These are phyloP conservation scores for Mariannaea sp. DNA, from an alignment of 2,329 filamentous ascomycete genomes.

Conservation along the genomic window DNA sequence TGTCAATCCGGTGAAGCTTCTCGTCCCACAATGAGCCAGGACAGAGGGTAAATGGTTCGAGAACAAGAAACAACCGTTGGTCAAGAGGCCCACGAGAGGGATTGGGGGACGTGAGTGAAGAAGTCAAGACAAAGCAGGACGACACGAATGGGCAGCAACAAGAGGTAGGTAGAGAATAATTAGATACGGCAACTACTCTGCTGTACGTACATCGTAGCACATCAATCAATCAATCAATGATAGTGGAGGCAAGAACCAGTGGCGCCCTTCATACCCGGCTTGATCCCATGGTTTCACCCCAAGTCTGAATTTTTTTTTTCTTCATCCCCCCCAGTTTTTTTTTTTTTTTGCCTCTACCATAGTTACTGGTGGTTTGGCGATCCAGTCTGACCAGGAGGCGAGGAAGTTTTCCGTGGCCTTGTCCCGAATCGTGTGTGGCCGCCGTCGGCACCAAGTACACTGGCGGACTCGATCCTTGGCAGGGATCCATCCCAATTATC, in stretches of 20 bases:
- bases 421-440: too few relatives aligned
- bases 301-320: constrained; percentile 11
- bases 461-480: too few relatives aligned
- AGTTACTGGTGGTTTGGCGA: too few relatives aligned
- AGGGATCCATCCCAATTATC: too few relatives aligned
- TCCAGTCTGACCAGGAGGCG: too few relatives aligned
- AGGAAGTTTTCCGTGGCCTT: too few relatives aligned
- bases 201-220: too few relatives aligned
- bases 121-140: too few relatives aligned
- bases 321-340: constrained; percentile 13
- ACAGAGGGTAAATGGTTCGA: not conserved
- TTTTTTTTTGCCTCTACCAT: too few relatives aligned
- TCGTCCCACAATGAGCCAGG: constrained; percentile 2
- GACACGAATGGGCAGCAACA: constrained; percentile 6
- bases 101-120: not conserved
- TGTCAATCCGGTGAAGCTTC: not conserved
- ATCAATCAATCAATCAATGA: constrained; percentile 5
- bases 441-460: too few relatives aligned
- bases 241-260: constrained; percentile 15
- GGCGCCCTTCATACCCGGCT: not conserved
- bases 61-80: too few relatives aligned
- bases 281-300: constrained; percentile 4
- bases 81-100: not conserved
- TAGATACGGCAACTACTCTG: too few relatives aligned
- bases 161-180: constrained; percentile 8